Evolutionary conservation across 2,329 filamentous ascomycete genomes (phyloP).

Genomic region (Aureobasidium sp.): DNA sequence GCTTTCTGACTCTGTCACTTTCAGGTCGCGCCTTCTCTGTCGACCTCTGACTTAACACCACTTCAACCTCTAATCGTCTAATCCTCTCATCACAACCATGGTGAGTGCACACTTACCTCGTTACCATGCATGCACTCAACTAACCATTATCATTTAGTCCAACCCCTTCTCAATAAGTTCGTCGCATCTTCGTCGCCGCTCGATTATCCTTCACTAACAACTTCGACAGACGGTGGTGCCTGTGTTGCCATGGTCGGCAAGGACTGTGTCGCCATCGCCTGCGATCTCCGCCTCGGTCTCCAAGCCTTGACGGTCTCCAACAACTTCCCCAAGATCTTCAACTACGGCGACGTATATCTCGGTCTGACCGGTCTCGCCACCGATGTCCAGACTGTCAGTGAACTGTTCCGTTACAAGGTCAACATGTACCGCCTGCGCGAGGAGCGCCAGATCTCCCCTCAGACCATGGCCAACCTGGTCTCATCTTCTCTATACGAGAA

Average conservation of each 20-base stretch:
- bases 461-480: conserved; percentile 95
- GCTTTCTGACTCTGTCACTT: background rate
- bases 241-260: conserved; percentile 99
- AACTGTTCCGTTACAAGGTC: conserved; percentile 99
- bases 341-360: conserved; percentile 90
- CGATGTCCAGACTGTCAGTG: conserved; percentile 86
- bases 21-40: conserved; percentile 3
- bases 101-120: conserved; percentile 19
- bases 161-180: conserved; percentile 95
- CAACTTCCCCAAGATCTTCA: conserved; percentile 99
- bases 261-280: conserved; percentile 98
- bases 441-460: conserved; percentile 89
- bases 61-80: background rate
- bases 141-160: conserved; percentile 44
- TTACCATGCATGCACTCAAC: background rate
- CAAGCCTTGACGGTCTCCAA: conserved; percentile 97
- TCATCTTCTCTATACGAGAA: conserved; percentile 85
- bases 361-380: conserved; percentile 94
- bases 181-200: conserved; percentile 22
- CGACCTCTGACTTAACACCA: background rate
- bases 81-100: conserved; percentile 21
- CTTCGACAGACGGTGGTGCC: conserved; percentile 67
- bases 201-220: background rate
- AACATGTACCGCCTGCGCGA: conserved; percentile 99
- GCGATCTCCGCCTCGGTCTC: conserved; percentile 93